Conservation (phyloP, 1,139 yeast species). For the Taphrina populina region DNA sequence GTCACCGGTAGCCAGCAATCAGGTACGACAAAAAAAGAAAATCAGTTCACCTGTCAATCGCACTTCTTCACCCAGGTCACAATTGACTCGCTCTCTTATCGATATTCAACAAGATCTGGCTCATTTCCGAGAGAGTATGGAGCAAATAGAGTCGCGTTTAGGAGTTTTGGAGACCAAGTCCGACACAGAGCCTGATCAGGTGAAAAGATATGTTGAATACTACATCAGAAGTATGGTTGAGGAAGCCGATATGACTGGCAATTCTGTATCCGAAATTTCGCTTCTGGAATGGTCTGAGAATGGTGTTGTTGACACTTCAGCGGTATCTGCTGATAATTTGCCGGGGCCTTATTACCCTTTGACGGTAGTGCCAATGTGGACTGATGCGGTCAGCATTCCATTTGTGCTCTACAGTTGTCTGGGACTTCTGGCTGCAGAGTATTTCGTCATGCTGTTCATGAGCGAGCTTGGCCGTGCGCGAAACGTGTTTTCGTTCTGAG, state of each 20-base stretch:
- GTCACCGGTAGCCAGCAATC: not conserved
- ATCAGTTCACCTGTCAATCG: too few species aligned
- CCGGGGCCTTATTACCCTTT: too few species aligned
- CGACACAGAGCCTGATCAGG: not conserved
- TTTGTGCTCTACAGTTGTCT: too few species aligned
- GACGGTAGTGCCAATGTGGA: too few species aligned
- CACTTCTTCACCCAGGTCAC: slow-evolving; percentile 4
- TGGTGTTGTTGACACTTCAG: too few species aligned
- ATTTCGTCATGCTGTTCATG: not conserved
- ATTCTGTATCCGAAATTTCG: too few species aligned
- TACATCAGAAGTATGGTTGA: slow-evolving; percentile 13
- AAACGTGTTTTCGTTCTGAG: not conserved
- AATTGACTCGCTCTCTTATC: not conserved
- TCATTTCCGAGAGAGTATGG: slow-evolving; percentile 8
- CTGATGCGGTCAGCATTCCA: too few species aligned
- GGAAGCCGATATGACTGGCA: slow-evolving; percentile 1
- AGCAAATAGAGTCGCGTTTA: slow-evolving; percentile 11
- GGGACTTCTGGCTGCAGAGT: slow-evolving; percentile 4
- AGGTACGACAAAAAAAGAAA: not conserved
- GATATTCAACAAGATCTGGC: slow-evolving; percentile 20
- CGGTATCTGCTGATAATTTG: too few species aligned
- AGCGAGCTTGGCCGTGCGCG: slow-evolving; percentile 11
- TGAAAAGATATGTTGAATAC: slow-evolving; percentile 9
- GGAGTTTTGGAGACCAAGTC: slow-evolving; percentile 1
- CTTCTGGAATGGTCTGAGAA: too few species aligned